Conservation (phyloP, 169 alveolate genomes). For the Amoebophrya sp. region DNA sequence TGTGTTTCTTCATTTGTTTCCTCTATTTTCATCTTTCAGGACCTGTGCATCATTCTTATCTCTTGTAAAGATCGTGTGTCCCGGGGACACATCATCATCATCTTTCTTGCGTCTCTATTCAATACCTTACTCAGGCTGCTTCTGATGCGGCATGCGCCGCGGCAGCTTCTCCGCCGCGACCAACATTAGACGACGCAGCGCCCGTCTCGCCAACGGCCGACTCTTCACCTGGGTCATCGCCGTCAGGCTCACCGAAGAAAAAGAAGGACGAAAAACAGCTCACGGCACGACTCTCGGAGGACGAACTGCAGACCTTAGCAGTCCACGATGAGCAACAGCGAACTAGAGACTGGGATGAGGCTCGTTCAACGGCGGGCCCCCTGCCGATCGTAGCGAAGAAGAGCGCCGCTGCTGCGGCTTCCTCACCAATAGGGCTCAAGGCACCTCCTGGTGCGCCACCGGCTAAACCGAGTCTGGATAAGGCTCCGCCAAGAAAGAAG, state of each 20-base stretch:
- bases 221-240: not conserved
- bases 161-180: not conserved
- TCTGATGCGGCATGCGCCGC: too few species aligned
- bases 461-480: too few species aligned
- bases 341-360: not conserved
- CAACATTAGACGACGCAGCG: not conserved
- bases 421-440: not conserved
- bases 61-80: too few species aligned
- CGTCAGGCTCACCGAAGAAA: not conserved
- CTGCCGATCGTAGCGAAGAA: not conserved
- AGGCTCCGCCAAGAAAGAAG: too few species aligned
- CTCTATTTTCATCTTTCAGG: too few species aligned
- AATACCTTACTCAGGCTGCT: too few species aligned
- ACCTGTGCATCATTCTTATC: too few species aligned
- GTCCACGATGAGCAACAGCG: not conserved
- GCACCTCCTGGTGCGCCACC: too few species aligned
- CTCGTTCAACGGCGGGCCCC: not conserved
- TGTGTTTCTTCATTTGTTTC: too few species aligned
- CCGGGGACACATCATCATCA: too few species aligned
- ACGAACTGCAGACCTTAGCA: not conserved
- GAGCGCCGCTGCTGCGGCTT: not conserved
- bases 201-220: not conserved
- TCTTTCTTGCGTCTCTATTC: too few species aligned
- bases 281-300: not conserved
- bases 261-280: too few species aligned